Evolutionary conservation across 140 eudicot genomes (phyloP).

Genomic region (Eryngium alpinum): DNA sequence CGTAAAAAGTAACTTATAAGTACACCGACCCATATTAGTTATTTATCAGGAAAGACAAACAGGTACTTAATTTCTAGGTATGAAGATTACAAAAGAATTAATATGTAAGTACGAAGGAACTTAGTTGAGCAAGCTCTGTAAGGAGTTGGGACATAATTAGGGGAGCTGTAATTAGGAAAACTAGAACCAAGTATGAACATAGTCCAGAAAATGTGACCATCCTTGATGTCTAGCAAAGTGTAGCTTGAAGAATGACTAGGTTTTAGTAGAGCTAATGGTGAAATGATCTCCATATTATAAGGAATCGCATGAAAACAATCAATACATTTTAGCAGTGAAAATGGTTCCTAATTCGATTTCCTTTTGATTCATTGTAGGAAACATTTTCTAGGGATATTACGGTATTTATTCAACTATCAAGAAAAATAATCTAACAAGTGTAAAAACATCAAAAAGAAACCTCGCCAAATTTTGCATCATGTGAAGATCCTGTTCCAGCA

Average conservation of each 20-base stretch:
- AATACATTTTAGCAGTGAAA: background rate
- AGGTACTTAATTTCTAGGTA: background rate
- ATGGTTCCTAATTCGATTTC: background rate
- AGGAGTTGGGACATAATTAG: background rate
- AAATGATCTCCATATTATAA: background rate
- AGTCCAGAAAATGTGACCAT: background rate
- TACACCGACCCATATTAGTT: too few species aligned
- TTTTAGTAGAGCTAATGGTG: background rate
- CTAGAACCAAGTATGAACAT: background rate
- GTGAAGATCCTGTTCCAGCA: constrained; percentile 49
- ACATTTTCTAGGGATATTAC: background rate
- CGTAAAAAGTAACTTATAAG: too few species aligned
- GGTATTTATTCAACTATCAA: background rate
- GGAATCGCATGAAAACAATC: background rate
- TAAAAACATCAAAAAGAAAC: constrained; percentile 25
- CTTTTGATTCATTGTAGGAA: background rate
- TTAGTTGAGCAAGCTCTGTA: too few species aligned
- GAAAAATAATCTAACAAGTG: background rate
- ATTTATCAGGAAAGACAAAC: too few species aligned
- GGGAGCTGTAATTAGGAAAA: too few species aligned
- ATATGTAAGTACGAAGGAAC: too few species aligned
- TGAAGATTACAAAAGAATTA: background rate
- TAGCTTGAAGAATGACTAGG: background rate
- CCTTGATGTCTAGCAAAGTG: background rate
- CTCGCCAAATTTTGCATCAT: constrained; percentile 91